A percentile compares a stretch with the other conserved stretches of the same genome.
These are phyloP conservation scores for Apiotrichum akiyoshidainum DNA, from an alignment of 1,284 basidiomycete species.

Conservation along the genomic window DNA sequence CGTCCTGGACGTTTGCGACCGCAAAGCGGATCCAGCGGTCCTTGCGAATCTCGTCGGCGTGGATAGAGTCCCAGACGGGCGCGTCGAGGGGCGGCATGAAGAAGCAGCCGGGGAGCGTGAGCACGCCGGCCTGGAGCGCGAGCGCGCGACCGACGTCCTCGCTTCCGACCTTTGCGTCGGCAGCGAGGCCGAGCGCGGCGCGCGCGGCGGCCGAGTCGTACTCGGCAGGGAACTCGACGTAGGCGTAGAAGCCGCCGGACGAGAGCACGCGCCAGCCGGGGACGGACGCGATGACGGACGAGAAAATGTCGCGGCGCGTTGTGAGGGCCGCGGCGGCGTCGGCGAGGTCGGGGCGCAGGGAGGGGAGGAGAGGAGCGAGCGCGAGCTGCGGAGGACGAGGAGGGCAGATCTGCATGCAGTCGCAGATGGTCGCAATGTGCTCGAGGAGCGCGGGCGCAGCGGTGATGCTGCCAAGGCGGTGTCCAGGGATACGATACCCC, in stretches of 20 bases:
- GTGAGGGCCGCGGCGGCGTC: conserved; percentile 57
- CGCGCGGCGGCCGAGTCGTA: conserved; percentile 47
- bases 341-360: conserved; percentile 59
- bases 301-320: conserved; percentile 63
- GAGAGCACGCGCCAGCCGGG: conserved; percentile 63
- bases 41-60: conserved; percentile 35
- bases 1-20: conserved; percentile 73
- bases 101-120: conserved; percentile 67
- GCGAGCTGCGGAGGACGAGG: conserved; percentile 69
- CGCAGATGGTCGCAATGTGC: conserved; percentile 63
- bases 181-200: too few species aligned
- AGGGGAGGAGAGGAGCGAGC: conserved; percentile 58
- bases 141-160: conserved; percentile 61
- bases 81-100: conserved; percentile 55
- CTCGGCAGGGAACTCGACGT: conserved; percentile 62
- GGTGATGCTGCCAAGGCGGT: conserved; percentile 74
- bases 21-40: conserved; percentile 56
- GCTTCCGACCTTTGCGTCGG: conserved; percentile 33
- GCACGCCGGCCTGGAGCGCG: conserved; percentile 63
- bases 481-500: conserved; percentile 78
- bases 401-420: conserved; percentile 74
- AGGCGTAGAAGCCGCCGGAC: conserved; percentile 71
- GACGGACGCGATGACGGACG: conserved; percentile 46
- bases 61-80: conserved; percentile 35
- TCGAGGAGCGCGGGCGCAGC: conserved; percentile 61